Percentiles rank a stretch among this genome's conserved stretches.
Evolutionary conservation across 2,329 filamentous ascomycete species (phyloP).

Genomic region (Lomentospora prolificans): DNA sequence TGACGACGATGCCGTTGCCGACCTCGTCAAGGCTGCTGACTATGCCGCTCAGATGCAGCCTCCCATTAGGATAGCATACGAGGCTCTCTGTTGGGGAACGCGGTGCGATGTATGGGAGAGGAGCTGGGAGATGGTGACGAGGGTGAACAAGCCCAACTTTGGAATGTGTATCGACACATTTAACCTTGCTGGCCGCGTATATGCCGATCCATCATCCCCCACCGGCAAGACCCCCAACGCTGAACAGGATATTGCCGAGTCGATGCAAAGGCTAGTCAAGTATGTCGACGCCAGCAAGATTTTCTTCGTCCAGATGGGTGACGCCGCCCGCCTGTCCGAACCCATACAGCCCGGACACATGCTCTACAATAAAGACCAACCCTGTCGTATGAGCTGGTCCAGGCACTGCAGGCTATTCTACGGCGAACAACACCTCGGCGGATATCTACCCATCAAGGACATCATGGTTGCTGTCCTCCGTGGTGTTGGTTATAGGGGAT

Average conservation of each 20-base stretch:
- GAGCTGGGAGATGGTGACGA: constrained; percentile 57
- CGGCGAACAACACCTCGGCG: constrained; percentile 48
- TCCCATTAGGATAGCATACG: constrained; percentile 60
- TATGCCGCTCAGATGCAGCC: constrained; percentile 48
- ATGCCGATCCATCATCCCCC: constrained; percentile 52
- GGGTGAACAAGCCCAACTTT: constrained; percentile 60
- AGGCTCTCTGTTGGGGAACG: constrained; percentile 64
- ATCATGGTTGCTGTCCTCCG: constrained; percentile 53
- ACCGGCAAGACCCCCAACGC: constrained; percentile 43
- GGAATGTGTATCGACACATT: constrained; percentile 71
- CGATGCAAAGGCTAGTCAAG: constrained; percentile 42
- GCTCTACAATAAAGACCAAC: constrained; percentile 25
- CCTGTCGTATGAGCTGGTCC: constrained; percentile 62
- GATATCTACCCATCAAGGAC: constrained; percentile 56
- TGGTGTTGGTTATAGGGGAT: constrained; percentile 56
- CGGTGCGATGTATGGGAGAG: constrained; percentile 61
- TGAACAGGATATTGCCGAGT: constrained; percentile 42
- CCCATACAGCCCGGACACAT: constrained; percentile 41
- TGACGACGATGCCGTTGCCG: constrained; percentile 45
- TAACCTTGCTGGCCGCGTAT: constrained; percentile 64
- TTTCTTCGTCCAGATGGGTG: constrained; percentile 69
- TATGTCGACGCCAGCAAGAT: constrained; percentile 53
- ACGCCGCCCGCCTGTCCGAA: constrained; percentile 52
- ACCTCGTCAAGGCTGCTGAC: constrained; percentile 57
- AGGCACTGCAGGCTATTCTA: constrained; percentile 56